Evolutionary conservation across 176 grass and related monocot genomes (phyloP), one percentile per base, ranked within the genome.

Genomic region (Alloteropsis semialata): DNA sequence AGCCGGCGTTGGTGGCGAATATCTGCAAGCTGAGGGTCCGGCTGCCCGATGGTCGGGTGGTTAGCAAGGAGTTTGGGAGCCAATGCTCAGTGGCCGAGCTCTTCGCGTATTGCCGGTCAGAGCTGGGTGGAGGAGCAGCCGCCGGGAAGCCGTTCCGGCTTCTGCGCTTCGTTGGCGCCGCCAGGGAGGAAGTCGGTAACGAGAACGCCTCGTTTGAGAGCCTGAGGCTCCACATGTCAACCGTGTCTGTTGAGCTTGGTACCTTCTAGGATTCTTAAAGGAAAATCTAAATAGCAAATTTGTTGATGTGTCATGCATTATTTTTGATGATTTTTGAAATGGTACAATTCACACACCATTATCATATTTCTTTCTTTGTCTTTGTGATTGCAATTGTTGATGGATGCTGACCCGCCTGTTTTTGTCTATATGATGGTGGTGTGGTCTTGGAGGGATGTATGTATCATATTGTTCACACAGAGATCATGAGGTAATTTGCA

Each of bases 151-250:
- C 9, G 78, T 56, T 69, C 49, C 49, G 78, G 14, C 5, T 81
- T 46, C 18, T 69, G 34, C 64, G 64, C 48, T 12, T 80, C 32
- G 30, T 41, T 10, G n/a, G 28, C 33, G 5, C 34, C 33, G 17
- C 48, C 0, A 19, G 48, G 34, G 50, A 42, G n/a, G 65, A 69
- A 2, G 56, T 54, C 10, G 15, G 49, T 19, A 7, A 69, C 8
- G 7, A 27, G 8, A 22, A 18, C 34, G 64, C 51, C 24, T 56
- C 64, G n/a, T 81, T 81, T 12, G n/a, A 69, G 48, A 18, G 38
- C 48, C 41, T 69, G 48, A 18, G 78, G 5, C 78, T 81, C 2
- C 34, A 81, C 78, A 29, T 81, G 50, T 69, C 78, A 27, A 81
- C 78, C 2, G 49, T 69, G 1, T 69, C 14, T 13, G 48, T 69